A percentile compares a stretch with the other conserved stretches of the same genome.
Evolutionary conservation across 2,329 filamentous ascomycete genomes (phyloP).

Genomic region (Diatrype stigma): DNA sequence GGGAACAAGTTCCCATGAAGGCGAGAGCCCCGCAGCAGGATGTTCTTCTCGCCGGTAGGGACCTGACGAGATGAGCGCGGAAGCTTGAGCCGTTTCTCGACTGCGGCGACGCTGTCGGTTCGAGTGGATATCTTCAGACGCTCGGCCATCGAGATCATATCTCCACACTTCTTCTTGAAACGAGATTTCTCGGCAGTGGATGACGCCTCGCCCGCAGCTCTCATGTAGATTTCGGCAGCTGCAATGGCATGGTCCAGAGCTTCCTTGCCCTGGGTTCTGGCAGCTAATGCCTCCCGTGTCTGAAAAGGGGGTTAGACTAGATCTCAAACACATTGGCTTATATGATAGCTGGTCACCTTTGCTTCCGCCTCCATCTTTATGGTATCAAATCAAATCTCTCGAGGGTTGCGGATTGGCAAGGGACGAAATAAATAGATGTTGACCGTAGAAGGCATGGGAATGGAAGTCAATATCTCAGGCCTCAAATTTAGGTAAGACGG

Average conservation of each 20-base stretch:
- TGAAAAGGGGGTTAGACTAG: constrained; percentile 22
- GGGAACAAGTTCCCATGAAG: constrained; percentile 82
- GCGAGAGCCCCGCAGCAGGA: constrained; percentile 72
- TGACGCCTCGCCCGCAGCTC: constrained; percentile 61
- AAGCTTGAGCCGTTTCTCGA: constrained; percentile 24
- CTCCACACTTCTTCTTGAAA: constrained; percentile 65
- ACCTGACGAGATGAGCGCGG: constrained; percentile 53
- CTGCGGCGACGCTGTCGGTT: constrained; percentile 13
- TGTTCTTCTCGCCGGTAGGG: constrained; percentile 67
- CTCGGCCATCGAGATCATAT: constrained; percentile 69
- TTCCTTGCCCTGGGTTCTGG: constrained; percentile 51
- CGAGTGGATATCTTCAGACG: constrained; percentile 56
- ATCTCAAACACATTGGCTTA: not conserved
- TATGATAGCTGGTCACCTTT: constrained; percentile 27
- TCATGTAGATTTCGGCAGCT: constrained; percentile 79
- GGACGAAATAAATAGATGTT: not conserved
- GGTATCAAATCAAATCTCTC: too few relatives aligned
- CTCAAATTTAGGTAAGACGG: not conserved
- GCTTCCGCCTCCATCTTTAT: constrained; percentile 42
- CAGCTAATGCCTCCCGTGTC: constrained; percentile 44
- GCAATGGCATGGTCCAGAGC: constrained; percentile 72
- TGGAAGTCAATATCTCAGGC: not conserved
- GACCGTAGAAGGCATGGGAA: not conserved
- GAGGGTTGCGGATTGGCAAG: not conserved
- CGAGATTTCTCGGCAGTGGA: constrained; percentile 59